These are phyloP conservation scores for Stephanodiscus triporus DNA, from an alignment of 108 stramenopile species.

Conservation along the genomic window DNA sequence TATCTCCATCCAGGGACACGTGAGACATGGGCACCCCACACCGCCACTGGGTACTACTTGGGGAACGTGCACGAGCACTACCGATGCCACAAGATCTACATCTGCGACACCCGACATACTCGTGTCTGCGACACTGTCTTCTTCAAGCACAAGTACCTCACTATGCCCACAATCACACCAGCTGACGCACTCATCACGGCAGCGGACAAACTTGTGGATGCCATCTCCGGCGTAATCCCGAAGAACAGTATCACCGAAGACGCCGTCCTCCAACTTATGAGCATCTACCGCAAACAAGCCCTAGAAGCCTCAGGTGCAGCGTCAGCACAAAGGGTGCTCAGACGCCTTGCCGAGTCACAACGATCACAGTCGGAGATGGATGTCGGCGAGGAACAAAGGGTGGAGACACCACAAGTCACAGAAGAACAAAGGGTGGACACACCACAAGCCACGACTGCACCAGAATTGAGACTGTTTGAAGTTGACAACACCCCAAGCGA, in stretches of 20 bases:
- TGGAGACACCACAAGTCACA: no score
- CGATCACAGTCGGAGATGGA: no score
- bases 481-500: no score
- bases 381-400: no score
- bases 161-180: slow-evolving; percentile 2
- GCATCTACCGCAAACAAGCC: neutral
- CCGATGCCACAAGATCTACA: neutral
- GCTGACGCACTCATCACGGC: slow-evolving; percentile 18
- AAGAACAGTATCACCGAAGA: neutral
- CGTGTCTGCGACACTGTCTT: no score
- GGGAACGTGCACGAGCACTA: slow-evolving; percentile 18
- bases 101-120: no score
- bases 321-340: neutral
- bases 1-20: neutral
- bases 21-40: slow-evolving; percentile 12
- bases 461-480: no score
- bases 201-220: neutral
- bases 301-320: neutral
- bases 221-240: neutral
- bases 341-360: neutral
- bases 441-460: no score
- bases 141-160: neutral
- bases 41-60: slow-evolving; percentile 1
- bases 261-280: neutral
- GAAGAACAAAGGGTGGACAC: no score